phyloP scores from a whole-genome alignment of 257 asterid genomes.

The Solanum dulcamara region DNA sequence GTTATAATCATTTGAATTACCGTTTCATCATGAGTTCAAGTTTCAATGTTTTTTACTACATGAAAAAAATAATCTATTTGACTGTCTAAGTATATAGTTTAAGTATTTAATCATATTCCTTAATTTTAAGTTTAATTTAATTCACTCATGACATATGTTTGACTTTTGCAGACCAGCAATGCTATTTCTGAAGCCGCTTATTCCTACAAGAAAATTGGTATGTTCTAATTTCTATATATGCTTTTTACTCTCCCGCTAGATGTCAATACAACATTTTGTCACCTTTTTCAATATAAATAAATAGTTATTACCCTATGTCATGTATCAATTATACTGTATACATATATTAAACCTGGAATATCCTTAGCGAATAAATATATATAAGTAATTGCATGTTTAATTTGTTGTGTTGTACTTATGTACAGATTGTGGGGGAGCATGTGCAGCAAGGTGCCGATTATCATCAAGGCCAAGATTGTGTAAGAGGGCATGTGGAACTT shows the following conservation, averaged over 20 bases:
- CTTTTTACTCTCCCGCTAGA: not conserved
- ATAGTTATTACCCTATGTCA: not conserved
- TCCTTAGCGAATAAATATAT: not conserved
- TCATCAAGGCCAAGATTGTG: constrained; percentile 22
- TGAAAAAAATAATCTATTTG: not conserved
- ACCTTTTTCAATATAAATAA: not conserved
- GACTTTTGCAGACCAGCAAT: constrained; percentile 26
- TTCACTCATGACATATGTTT: not conserved
- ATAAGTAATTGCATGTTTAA: no score
- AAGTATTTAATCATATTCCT: not conserved
- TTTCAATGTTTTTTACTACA: no score
- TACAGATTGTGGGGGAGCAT: constrained; percentile 23
- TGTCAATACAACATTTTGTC: not conserved
- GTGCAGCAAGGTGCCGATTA: constrained; percentile 14
- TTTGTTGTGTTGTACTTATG: not conserved
- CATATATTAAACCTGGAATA: not conserved
- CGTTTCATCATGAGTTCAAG: not conserved
- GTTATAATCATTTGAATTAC: not conserved
- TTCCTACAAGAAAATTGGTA: constrained; percentile 20
- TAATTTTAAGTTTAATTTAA: not conserved
- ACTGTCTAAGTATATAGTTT: not conserved
- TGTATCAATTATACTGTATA: not conserved
- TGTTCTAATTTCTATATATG: not conserved
- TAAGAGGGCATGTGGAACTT: constrained; percentile 28
- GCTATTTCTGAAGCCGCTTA: constrained; percentile 12